Evolutionary conservation across 352 stramenopile species (phyloP), one percentile per base, ranked within the genome.

Genomic region (Phytophthora sp.): DNA sequence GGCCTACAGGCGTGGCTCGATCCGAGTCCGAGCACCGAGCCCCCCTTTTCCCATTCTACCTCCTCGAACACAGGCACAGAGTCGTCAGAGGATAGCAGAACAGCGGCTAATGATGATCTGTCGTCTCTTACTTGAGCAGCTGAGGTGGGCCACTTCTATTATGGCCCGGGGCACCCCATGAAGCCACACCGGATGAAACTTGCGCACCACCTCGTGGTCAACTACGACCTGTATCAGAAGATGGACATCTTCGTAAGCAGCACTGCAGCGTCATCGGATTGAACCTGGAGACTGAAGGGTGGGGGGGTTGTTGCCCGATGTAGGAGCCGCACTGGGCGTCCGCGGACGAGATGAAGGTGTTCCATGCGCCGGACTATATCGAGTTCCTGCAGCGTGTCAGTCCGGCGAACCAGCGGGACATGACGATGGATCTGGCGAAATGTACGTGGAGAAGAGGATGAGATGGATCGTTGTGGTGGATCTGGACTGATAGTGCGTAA

Each of bases 331-430:
- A 94, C 58, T 91, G 80, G 80, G 84, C 79, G 20, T 86, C 81
- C 3, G 69, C 80, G 2, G 82, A 97, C 57, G 97, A 99, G 84
- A 98, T 99, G 80, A 94, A 92, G 66, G 77, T 89, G 16, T 99
- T 99, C 73, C 97, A 99, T 71, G 91, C 88, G 30, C 86, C 98
- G 18, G 97, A 99, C 49, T 99, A 99, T 79, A 91, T 99, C 18
- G 88, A 98, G 56, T 99, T 99, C 63, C 76, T 99, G 7, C 82
- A 92, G 60, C 91, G 91, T 23, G 89, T 99, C 46, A 98, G 87
- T 47, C 96, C 97, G 1, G 94, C 97, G 38, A 99, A 98, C 70
- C 73, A 98, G 57, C 82, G 95, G 33, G 81, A 97, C 65, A 67
- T 89, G 35, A 63, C 76, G 31, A 51, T 81, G 36, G 79, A 92